phyloP scores from a whole-genome alignment of 805 yeast genomes.

The Tetrapisispora fleetii region DNA sequence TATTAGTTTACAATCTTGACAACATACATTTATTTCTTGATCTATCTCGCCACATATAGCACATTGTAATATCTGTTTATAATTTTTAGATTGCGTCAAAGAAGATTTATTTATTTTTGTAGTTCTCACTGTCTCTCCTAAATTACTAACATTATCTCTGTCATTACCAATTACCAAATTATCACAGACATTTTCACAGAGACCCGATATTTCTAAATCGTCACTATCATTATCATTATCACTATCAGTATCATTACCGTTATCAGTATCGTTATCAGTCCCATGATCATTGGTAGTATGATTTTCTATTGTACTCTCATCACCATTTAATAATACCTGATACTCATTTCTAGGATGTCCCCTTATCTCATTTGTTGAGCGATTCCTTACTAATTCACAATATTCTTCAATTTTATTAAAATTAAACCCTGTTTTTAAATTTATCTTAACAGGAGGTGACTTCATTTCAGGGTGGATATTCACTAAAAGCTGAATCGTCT shows the following conservation, averaged over 20 bases:
- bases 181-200: neutral
- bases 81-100: neutral
- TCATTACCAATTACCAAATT: neutral
- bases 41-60: constrained; percentile 16
- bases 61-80: neutral
- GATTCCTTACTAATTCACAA: neutral
- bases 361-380: neutral
- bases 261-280: neutral
- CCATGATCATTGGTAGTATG: neutral
- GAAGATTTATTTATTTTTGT: neutral
- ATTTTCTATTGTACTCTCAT: neutral
- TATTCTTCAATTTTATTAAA: constrained; percentile 6
- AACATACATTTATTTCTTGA: constrained; percentile 6
- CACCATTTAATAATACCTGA: constrained; percentile 1
- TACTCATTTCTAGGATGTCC: neutral
- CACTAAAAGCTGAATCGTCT: constrained; percentile 6
- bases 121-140: neutral
- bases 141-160: neutral
- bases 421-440: constrained; percentile 11
- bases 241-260: neutral
- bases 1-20: constrained; percentile 10
- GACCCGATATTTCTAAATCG: neutral
- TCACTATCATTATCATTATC: too few relatives aligned
- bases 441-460: constrained; percentile 5
- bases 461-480: constrained; percentile 6